phyloP scores from a whole-genome alignment of 2,329 filamentous ascomycete species.

The Nigrospora osmanthi region DNA sequence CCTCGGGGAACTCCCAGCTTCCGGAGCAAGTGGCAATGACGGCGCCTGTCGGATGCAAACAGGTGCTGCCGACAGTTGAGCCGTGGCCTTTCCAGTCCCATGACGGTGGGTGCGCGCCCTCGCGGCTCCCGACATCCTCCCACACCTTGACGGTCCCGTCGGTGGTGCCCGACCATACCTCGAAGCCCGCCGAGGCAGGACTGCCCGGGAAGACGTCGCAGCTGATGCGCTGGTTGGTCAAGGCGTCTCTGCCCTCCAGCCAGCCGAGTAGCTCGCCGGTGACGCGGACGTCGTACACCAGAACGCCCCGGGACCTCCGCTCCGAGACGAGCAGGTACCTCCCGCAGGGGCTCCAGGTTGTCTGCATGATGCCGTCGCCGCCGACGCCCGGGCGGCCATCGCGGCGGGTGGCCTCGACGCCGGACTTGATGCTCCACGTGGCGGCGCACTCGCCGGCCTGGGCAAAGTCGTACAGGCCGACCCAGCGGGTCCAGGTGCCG shows the following conservation, averaged over 20 bases:
- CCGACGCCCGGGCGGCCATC: constrained; percentile 27
- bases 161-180: constrained; percentile 54
- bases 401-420: constrained; percentile 27
- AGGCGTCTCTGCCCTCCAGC: constrained; percentile 39
- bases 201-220: constrained; percentile 45
- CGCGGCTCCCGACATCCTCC: constrained; percentile 43
- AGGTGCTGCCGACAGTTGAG: constrained; percentile 39
- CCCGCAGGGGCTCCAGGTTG: constrained; percentile 55
- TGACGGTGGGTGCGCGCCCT: constrained; percentile 33
- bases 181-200: constrained; percentile 34
- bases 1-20: constrained; percentile 33
- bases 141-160: constrained; percentile 49
- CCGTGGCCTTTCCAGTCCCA: constrained; percentile 39
- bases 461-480: constrained; percentile 55
- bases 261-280: constrained; percentile 48
- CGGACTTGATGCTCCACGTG: constrained; percentile 50
- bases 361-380: constrained; percentile 56
- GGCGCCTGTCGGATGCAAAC: constrained; percentile 45
- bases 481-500: constrained; percentile 55
- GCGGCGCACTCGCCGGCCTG: constrained; percentile 46
- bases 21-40: constrained; percentile 51
- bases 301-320: constrained; percentile 43
- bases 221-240: constrained; percentile 47
- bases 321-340: constrained; percentile 57
- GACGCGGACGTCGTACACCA: constrained; percentile 57